phyloP scores from a whole-genome alignment of 2,329 filamentous ascomycete genomes.

The Seiridium unicorne region DNA sequence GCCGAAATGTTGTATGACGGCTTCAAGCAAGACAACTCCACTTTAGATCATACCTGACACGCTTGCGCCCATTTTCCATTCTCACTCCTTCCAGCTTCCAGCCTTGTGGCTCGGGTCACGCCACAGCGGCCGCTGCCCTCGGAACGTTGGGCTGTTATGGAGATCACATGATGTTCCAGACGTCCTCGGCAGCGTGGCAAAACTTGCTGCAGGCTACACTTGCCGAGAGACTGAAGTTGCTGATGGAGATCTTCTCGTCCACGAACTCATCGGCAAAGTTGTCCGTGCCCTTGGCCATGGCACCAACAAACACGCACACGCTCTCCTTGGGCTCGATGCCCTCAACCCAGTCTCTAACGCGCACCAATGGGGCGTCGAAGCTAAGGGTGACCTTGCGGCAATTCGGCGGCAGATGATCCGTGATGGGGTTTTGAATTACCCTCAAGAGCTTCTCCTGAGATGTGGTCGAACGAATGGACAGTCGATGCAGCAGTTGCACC shows the following conservation, averaged over 20 bases:
- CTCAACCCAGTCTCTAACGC: slow-evolving; percentile 85
- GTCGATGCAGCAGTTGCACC: slow-evolving; percentile 93
- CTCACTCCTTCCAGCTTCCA: not conserved
- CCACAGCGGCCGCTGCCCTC: not conserved
- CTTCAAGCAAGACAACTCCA: slow-evolving; percentile 34
- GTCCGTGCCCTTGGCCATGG: slow-evolving; percentile 96
- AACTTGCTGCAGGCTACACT: slow-evolving; percentile 99
- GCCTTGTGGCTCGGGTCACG: not conserved
- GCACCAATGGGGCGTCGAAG: slow-evolving; percentile 86
- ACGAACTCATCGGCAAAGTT: slow-evolving; percentile 94
- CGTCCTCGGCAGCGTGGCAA: slow-evolving; percentile 96
- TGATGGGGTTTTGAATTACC: slow-evolving; percentile 97
- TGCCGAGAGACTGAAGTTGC: slow-evolving; percentile 94
- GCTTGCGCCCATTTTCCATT: slow-evolving; percentile 25
- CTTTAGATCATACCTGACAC: slow-evolving; percentile 26
- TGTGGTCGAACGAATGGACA: slow-evolving; percentile 94
- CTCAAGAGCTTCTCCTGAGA: slow-evolving; percentile 97
- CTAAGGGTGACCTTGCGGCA: slow-evolving; percentile 97
- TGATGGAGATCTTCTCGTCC: slow-evolving; percentile 97
- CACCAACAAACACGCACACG: slow-evolving; percentile 95
- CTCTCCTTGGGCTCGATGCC: slow-evolving; percentile 79
- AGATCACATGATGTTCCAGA: slow-evolving; percentile 84
- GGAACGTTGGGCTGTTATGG: not conserved
- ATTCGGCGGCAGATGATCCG: slow-evolving; percentile 92
- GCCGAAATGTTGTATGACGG: slow-evolving; percentile 74